These are phyloP conservation scores for Rhododendron ovatum DNA, from an alignment of 148 eudicot species.

Conservation along the genomic window DNA sequence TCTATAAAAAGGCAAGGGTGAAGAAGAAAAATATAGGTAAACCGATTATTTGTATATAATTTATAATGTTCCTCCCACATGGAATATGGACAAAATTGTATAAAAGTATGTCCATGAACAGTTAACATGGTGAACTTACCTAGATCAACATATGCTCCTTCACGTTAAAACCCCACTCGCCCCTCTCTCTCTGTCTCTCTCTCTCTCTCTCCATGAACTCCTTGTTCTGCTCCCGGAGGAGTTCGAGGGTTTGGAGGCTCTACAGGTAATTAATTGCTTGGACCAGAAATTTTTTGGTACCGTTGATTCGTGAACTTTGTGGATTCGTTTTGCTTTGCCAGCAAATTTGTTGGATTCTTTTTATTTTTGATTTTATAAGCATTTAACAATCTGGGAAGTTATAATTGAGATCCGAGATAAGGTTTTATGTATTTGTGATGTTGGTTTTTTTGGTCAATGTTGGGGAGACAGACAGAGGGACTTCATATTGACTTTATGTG, in stretches of 20 bases:
- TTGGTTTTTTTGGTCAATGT: not conserved
- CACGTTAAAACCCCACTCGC: not conserved
- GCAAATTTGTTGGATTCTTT: not conserved
- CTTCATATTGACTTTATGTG: too few species aligned
- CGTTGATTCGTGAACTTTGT: not conserved
- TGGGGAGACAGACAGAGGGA: too few species aligned
- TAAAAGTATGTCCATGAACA: too few species aligned
- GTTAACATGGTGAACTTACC: too few species aligned
- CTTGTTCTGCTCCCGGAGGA: not conserved
- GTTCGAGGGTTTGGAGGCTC: not conserved
- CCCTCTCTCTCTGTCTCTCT: too few species aligned
- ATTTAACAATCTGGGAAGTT: not conserved
- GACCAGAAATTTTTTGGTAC: not conserved
- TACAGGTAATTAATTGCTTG: not conserved
- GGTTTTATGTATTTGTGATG: not conserved
- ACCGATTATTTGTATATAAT: too few species aligned
- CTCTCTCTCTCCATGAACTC: not conserved
- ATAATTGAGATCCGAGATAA: not conserved
- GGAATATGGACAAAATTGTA: too few species aligned
- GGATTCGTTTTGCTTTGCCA: not conserved
- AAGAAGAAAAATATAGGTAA: too few species aligned
- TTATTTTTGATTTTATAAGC: not conserved
- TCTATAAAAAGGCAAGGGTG: too few species aligned
- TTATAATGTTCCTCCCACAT: too few species aligned
- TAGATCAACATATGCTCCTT: not conserved